These are phyloP conservation scores for Citrus maxima DNA, from an alignment of 345 rosid genomes.

Conservation along the genomic window DNA sequence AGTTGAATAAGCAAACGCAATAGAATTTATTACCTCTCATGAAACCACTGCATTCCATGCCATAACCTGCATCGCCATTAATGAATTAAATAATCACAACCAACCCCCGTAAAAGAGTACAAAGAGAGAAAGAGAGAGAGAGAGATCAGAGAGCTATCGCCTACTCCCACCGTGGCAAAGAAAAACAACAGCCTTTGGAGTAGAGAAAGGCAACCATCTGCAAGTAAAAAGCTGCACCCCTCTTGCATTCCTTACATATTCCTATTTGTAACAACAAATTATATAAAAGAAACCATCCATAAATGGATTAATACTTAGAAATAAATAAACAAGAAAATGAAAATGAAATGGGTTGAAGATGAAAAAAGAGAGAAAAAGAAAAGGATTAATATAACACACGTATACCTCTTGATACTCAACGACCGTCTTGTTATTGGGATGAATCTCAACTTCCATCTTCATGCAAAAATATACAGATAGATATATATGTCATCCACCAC, in stretches of 20 bases:
- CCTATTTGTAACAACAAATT: constrained; percentile 31
- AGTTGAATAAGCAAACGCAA: no score
- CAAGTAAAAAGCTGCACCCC: constrained; percentile 77
- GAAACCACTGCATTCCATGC: constrained; percentile 92
- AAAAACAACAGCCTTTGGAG: constrained; percentile 84
- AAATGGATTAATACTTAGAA: no score
- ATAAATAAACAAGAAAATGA: background rate
- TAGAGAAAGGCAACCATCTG: constrained; percentile 74
- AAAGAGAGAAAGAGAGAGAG: background rate
- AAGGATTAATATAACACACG: background rate
- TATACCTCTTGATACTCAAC: constrained; percentile 49
- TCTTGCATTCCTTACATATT: constrained; percentile 62
- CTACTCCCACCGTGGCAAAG: constrained; percentile 73
- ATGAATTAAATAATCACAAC: constrained; percentile 27
- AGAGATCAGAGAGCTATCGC: no score
- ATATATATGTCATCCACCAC: background rate
- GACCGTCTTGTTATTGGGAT: constrained; percentile 21
- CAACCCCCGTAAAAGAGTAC: background rate
- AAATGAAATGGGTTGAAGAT: background rate
- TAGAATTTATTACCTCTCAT: constrained; percentile 71
- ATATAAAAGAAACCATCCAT: background rate
- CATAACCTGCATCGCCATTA: constrained; percentile 72
- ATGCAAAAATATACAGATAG: background rate
- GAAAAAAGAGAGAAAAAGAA: background rate
- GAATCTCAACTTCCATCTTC: constrained; percentile 32